These are phyloP conservation scores for Capsicum pubescens DNA, from an alignment of 257 asterid genomes.

Conservation along the genomic window DNA sequence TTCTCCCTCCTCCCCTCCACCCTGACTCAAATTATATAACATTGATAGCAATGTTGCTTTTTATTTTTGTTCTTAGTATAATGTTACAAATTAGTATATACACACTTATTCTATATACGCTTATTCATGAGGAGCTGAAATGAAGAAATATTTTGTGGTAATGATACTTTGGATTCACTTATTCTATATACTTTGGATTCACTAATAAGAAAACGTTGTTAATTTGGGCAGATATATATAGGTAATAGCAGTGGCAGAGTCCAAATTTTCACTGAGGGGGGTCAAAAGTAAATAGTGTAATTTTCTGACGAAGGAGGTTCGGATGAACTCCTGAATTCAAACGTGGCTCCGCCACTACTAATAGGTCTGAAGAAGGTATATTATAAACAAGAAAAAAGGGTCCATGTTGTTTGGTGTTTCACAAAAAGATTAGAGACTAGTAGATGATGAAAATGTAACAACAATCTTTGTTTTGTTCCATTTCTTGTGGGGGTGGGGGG, in stretches of 20 bases:
- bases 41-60: too few relatives aligned
- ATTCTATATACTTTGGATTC: too few relatives aligned
- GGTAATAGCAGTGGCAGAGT: too few relatives aligned
- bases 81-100: too few relatives aligned
- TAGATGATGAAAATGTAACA: neutral
- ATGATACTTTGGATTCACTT: neutral
- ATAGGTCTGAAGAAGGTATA: too few relatives aligned
- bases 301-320: too few relatives aligned
- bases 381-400: neutral
- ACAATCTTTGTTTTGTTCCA: neutral
- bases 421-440: neutral
- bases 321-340: too few relatives aligned
- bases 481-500: neutral
- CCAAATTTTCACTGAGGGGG: too few relatives aligned
- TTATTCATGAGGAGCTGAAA: neutral
- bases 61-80: too few relatives aligned
- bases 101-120: neutral
- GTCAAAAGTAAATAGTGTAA: too few relatives aligned
- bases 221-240: neutral
- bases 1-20: neutral
- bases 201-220: neutral
- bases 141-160: neutral
- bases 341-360: too few relatives aligned
- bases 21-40: too few relatives aligned
- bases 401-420: neutral